Percentiles rank a stretch among this genome's conserved stretches.
Conservation (phyloP, 495 filamentous ascomycete species). For the Penicillium nucicola region DNA sequence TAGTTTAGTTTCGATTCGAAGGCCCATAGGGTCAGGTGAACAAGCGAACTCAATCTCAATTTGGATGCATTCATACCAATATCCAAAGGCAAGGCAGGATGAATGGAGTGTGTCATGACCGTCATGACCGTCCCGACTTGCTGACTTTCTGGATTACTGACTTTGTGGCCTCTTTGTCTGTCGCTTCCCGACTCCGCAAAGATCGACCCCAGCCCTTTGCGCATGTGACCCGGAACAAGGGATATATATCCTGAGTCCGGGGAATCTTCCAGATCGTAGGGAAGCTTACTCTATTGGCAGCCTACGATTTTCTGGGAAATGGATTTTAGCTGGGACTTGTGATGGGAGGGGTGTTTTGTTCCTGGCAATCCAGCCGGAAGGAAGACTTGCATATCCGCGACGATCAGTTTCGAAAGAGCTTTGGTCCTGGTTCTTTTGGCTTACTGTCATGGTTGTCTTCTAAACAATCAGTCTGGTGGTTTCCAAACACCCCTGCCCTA, state of each 20-base stretch:
- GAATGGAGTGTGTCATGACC: not conserved
- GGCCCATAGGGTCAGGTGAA: conserved; percentile 16
- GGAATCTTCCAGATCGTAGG: conserved; percentile 6
- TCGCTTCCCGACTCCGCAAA: not conserved
- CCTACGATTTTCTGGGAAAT: not conserved
- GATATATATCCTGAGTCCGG: not conserved
- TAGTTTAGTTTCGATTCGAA: conserved; percentile 16
- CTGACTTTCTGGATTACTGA: too few relatives aligned
- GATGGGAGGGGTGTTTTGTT: conserved; percentile 9
- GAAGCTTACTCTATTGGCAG: conserved; percentile 3
- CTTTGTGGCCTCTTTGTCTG: not conserved
- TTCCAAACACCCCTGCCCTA: conserved; percentile 1
- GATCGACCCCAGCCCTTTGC: not conserved
- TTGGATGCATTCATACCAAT: conserved; percentile 12
- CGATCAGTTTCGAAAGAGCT: conserved; percentile 12
- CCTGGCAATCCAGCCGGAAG: conserved; percentile 19
- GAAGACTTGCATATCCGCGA: conserved; percentile 22
- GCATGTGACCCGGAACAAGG: conserved; percentile 14
- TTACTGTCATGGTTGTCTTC: not conserved
- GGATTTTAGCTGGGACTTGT: conserved; percentile 10
- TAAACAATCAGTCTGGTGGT: not conserved
- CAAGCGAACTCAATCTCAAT: conserved; percentile 13
- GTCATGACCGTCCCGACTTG: too few relatives aligned
- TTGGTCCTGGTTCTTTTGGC: not conserved
- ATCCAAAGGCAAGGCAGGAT: not conserved